Evolutionary conservation across 139 green algal species (phyloP).

Genomic region (Pseudopediastrum boryanum): DNA sequence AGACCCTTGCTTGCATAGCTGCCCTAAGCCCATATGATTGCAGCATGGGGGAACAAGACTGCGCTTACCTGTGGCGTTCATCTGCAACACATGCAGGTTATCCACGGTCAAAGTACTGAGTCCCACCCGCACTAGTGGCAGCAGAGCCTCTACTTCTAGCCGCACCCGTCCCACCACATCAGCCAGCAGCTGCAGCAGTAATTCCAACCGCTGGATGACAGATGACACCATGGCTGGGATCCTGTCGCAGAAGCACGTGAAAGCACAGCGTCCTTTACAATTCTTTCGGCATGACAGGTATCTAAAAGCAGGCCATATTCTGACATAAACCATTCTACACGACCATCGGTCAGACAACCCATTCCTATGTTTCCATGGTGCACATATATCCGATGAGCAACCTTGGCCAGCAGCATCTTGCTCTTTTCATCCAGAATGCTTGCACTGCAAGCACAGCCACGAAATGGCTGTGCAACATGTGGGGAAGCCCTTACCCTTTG

Average conservation of each 20-base stretch:
- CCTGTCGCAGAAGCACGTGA: not conserved
- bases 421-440: too few species aligned
- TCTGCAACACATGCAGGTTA: slow-evolving; percentile 59
- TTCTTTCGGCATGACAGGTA: not conserved
- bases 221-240: not conserved
- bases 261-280: not conserved
- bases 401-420: too few species aligned
- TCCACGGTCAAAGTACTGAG: slow-evolving; percentile 60
- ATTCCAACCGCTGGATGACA: too few species aligned
- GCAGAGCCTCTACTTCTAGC: slow-evolving; percentile 47
- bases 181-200: not conserved
- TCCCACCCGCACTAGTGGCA: slow-evolving; percentile 63
- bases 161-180: slow-evolving; percentile 32
- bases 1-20: not conserved
- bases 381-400: too few species aligned
- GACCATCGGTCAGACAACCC: too few species aligned
- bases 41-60: not conserved
- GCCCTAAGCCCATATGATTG: not conserved
- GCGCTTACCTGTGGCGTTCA: slow-evolving; percentile 56
- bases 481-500: too few species aligned
- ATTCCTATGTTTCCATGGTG: too few species aligned
- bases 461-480: too few species aligned
- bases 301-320: too few species aligned
- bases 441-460: too few species aligned
- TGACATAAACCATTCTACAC: too few species aligned